Percentiles rank a stretch among this genome's conserved stretches.
These are phyloP conservation scores for Tolypocladium endophyticum DNA, from an alignment of 2,329 filamentous ascomycete genomes.

Conservation along the genomic window DNA sequence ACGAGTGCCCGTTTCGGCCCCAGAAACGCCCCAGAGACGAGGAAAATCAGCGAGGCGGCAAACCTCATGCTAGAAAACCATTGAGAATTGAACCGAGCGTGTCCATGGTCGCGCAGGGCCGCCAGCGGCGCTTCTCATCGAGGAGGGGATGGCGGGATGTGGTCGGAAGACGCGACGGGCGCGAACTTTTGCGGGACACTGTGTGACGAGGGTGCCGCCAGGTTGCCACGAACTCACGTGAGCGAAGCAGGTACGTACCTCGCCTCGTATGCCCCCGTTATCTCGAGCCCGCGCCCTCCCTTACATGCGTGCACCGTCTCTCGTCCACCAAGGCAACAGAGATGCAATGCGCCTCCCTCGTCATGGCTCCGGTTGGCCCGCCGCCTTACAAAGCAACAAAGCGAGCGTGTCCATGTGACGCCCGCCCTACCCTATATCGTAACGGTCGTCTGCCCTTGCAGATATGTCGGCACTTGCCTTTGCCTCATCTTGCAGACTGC, in stretches of 20 bases:
- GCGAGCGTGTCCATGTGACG: not conserved
- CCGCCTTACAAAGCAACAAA: not conserved
- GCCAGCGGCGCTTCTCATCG: slow-evolving; percentile 8
- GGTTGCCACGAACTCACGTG: slow-evolving; percentile 34
- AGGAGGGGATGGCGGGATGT: slow-evolving; percentile 29
- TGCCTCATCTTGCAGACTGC: not conserved
- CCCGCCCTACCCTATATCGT: not conserved
- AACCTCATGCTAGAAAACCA: slow-evolving; percentile 1
- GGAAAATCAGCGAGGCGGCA: slow-evolving; percentile 10
- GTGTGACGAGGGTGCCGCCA: slow-evolving; percentile 23
- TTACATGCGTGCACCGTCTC: not conserved
- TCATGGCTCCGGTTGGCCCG: not conserved
- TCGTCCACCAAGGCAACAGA: not conserved
- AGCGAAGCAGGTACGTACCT: slow-evolving; percentile 8
- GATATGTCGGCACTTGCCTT: not conserved
- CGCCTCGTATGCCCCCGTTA: not conserved
- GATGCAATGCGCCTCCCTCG: not conserved
- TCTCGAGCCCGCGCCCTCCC: not conserved
- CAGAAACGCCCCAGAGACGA: slow-evolving; percentile 8
- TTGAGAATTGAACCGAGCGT: slow-evolving; percentile 2
- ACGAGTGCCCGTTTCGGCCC: slow-evolving; percentile 9
- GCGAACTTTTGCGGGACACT: slow-evolving; percentile 25
- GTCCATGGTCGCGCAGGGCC: slow-evolving; percentile 17
- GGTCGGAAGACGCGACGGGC: slow-evolving; percentile 32
- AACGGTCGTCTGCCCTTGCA: not conserved